A percentile compares a stretch with the other conserved stretches of the same genome.
Conservation (phyloP, 2,329 filamentous ascomycete genomes). For the Fusarium newnesense region DNA sequence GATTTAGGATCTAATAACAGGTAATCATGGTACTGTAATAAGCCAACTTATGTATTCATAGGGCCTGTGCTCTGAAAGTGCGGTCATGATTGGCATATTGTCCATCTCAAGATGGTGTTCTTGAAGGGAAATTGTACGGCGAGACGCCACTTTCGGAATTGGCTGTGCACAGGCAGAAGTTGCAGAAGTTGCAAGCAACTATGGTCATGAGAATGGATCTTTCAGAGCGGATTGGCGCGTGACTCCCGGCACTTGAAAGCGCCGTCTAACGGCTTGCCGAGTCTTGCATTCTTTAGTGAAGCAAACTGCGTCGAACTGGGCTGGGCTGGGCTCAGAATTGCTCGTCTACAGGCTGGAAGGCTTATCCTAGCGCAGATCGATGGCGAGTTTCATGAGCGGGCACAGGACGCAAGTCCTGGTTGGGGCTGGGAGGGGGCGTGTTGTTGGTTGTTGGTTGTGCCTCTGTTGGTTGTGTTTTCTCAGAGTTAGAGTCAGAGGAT, state of each 20-base stretch:
- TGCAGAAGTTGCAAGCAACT: background rate
- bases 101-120: conserved; percentile 1
- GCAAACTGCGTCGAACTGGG: conserved; percentile 5
- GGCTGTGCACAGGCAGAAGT: conserved; percentile 1
- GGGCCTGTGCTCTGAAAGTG: background rate
- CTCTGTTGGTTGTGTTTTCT: conserved; percentile 13
- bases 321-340: background rate
- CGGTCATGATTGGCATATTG: background rate
- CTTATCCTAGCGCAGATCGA: conserved; percentile 35
- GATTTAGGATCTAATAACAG: background rate
- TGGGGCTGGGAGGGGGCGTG: conserved; percentile 8
- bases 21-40: background rate
- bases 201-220: conserved; percentile 1
- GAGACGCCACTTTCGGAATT: conserved; percentile 12
- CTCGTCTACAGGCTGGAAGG: conserved; percentile 19
- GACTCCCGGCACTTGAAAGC: conserved; percentile 26
- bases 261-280: conserved; percentile 26
- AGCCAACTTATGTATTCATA: background rate
- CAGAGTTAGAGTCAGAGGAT: background rate
- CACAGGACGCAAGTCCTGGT: background rate
- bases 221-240: conserved; percentile 5
- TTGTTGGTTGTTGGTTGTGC: conserved; percentile 2
- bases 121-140: conserved; percentile 20
- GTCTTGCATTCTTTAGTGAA: conserved; percentile 16
- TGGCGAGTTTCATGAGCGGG: conserved; percentile 30